Conservation (phyloP, 1,284 basidiomycete genomes). For the Ceratobasidium sp. region DNA sequence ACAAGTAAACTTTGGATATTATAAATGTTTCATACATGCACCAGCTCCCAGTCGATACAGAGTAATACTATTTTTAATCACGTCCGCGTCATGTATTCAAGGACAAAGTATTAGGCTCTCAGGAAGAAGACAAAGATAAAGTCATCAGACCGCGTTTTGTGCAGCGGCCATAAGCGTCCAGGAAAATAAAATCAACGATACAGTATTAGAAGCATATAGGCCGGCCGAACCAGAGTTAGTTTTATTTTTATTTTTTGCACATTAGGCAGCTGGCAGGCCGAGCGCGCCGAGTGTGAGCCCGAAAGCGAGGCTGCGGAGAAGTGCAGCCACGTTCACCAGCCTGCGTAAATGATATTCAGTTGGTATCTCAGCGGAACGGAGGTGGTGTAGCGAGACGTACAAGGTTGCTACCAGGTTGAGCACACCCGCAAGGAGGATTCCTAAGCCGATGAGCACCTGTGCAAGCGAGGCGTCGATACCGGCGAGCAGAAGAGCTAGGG, state of each 20-base stretch:
- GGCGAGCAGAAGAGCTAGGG: conserved; percentile 53
- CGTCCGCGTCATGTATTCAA: not conserved
- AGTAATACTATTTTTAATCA: too few relatives aligned
- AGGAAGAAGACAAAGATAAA: not conserved
- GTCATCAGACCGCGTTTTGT: not conserved
- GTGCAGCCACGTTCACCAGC: conserved; percentile 52
- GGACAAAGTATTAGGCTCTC: not conserved
- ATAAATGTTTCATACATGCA: too few relatives aligned
- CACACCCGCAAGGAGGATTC: conserved; percentile 56
- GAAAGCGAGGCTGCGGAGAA: conserved; percentile 52
- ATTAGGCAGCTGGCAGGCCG: conserved; percentile 51
- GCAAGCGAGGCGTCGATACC: conserved; percentile 56
- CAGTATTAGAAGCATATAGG: not conserved
- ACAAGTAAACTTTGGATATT: too few relatives aligned
- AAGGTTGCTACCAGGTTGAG: conserved; percentile 56
- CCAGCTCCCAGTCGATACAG: too few relatives aligned
- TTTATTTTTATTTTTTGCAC: not conserved
- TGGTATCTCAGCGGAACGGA: not conserved
- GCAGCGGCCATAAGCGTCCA: not conserved
- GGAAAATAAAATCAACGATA: not conserved
- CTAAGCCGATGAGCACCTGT: conserved; percentile 55
- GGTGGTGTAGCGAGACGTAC: conserved; percentile 50
- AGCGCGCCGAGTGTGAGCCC: conserved; percentile 54
- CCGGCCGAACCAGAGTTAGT: not conserved
- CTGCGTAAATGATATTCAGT: conserved; percentile 41